Base-by-base conservation (phyloP, 225 moss, liverwort and hornwort species). In the Asterella californica region DNA sequence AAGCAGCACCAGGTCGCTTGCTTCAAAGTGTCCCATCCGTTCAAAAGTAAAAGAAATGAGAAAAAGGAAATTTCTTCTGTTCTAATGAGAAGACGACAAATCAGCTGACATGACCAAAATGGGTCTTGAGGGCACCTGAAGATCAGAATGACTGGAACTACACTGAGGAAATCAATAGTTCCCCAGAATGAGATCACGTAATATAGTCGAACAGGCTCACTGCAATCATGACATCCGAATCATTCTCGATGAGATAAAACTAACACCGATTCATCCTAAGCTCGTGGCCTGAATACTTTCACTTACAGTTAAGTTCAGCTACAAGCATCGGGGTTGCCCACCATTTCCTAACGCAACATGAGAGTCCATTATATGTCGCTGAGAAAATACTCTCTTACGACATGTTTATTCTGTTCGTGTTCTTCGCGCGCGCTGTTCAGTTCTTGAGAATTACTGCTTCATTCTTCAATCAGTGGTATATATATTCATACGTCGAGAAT, bases 171-270 rank as follows among this genome's bases (percentile, higher is more conserved):
- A 83, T 96, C 90, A 66, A 96, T 75, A 30, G 87, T 42, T 78
- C 95, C 95, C 91, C 91, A 89, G 34, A 96, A 76, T 32, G 95
- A 96, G 74, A 93, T 85, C 6, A 96, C 59, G 67, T 91, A 96
- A 61, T 87, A 83, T 74, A 89, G 54, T 67, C 91, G 91, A 71
- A 90, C 90, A 50, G 93, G 90, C 61, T 91, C 95, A 87, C 95
- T 96, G 92, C 91, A 89, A 36, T 67, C 33, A 83, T 50, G 64
- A 55, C 65, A 80, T 57, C 18, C 78, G 17, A 18, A 52, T 53
- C 18, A 34, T 21, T 8, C 10, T 70, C 4, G 10, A 38, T 38
- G 70, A 45, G 21, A 38, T 67, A 33, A 33, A 33, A 37, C 17
- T n/a, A n/a, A n/a, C 19, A 61, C 32, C 2, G 9, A n/a, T n/a